Evolutionary conservation across 2,329 filamentous ascomycete species (phyloP).

Genomic region (Pestalotiopsis sp.): DNA sequence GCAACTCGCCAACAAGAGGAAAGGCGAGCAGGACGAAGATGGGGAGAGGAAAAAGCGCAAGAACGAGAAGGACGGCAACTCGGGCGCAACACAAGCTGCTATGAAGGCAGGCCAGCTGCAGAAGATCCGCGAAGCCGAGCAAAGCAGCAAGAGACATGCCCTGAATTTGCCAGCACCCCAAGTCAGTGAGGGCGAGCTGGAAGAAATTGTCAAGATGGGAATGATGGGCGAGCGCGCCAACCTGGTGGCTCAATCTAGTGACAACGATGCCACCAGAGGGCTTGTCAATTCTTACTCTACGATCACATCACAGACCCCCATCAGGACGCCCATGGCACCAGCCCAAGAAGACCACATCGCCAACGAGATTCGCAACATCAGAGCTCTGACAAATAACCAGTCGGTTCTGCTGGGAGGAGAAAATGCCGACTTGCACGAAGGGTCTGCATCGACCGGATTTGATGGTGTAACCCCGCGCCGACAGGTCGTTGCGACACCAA

Average conservation of each 20-base stretch:
- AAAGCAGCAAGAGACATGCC: conserved; percentile 87
- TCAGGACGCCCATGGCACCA: conserved; percentile 88
- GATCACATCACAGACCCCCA: conserved; percentile 80
- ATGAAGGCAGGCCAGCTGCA: conserved; percentile 94
- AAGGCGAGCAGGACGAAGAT: conserved; percentile 86
- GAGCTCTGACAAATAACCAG: conserved; percentile 88
- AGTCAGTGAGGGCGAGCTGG: conserved; percentile 88
- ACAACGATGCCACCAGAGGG: conserved; percentile 83
- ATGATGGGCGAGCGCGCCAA: conserved; percentile 89
- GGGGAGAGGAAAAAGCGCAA: conserved; percentile 82
- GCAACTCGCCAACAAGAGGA: conserved; percentile 88
- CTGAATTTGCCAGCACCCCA: conserved; percentile 88
- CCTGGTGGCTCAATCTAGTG: conserved; percentile 72
- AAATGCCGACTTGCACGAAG: conserved; percentile 86
- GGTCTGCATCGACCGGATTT: conserved; percentile 81
- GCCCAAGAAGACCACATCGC: conserved; percentile 94
- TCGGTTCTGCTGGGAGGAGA: conserved; percentile 93
- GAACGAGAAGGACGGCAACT: conserved; percentile 80
- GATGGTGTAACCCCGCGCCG: conserved; percentile 81
- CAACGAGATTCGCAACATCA: conserved; percentile 94
- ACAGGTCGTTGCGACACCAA: conserved; percentile 86
- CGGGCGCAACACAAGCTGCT: conserved; percentile 81
- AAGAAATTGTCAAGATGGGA: conserved; percentile 99
- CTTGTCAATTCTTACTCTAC: conserved; percentile 85
- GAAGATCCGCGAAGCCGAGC: conserved; percentile 92